phyloP scores from a whole-genome alignment of 2,329 filamentous ascomycete species.

The Aquanectria penicillioides region DNA sequence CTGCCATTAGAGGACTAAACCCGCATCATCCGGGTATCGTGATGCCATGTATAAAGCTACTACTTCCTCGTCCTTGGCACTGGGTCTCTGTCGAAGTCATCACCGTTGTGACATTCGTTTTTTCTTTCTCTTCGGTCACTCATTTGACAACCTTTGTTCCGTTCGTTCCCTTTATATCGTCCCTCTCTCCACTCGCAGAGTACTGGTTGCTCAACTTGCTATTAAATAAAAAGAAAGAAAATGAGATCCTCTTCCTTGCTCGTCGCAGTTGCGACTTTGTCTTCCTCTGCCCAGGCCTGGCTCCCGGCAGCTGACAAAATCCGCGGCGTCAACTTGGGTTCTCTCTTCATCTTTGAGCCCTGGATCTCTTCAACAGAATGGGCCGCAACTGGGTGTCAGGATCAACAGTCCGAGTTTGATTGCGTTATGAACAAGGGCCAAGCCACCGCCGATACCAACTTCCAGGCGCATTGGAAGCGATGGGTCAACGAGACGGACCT shows the following conservation, averaged over 20 bases:
- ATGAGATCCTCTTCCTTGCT: conserved; percentile 26
- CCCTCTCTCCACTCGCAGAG: neutral
- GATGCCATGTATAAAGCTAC: conserved; percentile 2
- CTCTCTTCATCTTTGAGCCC: conserved; percentile 62
- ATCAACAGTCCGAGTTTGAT: conserved; percentile 61
- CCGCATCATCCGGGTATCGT: neutral
- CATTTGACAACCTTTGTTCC: neutral
- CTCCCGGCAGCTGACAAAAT: conserved; percentile 50
- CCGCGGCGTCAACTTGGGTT: conserved; percentile 65
- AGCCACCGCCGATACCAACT: conserved; percentile 55
- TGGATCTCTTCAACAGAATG: conserved; percentile 61
- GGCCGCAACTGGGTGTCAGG: conserved; percentile 58
- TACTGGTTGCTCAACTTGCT: neutral
- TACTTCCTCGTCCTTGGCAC: neutral
- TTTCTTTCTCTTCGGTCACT: neutral
- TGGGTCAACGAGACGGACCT: conserved; percentile 62
- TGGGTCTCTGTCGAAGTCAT: neutral
- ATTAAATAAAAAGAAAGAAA: too few relatives aligned
- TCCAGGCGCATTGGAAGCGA: conserved; percentile 59
- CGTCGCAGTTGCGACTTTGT: conserved; percentile 24
- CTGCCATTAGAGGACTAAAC: neutral
- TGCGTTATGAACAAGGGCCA: conserved; percentile 62
- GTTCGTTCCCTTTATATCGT: neutral
- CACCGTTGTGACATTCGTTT: neutral
- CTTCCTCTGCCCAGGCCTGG: conserved; percentile 32